phyloP scores from a whole-genome alignment of 345 rosid genomes.

The Eutrema heterophyllum region DNA sequence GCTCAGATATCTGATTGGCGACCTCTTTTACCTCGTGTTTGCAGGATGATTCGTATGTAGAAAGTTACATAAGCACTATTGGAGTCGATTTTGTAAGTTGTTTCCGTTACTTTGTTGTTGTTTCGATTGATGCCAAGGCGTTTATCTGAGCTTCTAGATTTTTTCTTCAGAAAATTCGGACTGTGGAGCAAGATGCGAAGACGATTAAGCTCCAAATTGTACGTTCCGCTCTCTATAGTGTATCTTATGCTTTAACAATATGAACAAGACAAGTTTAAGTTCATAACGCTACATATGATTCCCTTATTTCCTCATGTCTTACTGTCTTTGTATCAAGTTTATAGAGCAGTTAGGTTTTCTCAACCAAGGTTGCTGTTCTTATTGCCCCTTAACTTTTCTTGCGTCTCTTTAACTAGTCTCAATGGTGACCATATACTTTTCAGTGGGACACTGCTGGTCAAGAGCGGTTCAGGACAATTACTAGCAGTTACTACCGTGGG shows the following conservation, averaged over 20 bases:
- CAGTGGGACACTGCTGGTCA: slow-evolving; percentile 99
- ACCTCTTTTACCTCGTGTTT: background rate
- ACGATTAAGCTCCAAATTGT: slow-evolving; percentile 84
- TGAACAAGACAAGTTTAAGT: background rate
- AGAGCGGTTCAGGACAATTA: slow-evolving; percentile 92
- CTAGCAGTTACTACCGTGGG: slow-evolving; percentile 97
- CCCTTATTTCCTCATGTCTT: background rate
- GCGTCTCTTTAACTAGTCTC: background rate
- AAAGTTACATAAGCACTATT: slow-evolving; percentile 80
- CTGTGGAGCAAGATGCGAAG: slow-evolving; percentile 91
- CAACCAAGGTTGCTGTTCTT: background rate
- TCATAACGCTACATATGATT: background rate
- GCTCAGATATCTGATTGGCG: background rate
- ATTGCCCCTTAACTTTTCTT: background rate
- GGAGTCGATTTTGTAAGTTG: slow-evolving; percentile 79
- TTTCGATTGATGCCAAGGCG: background rate
- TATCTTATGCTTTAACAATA: background rate
- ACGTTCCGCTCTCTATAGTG: slow-evolving; percentile 12
- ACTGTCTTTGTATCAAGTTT: background rate
- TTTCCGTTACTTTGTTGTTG: background rate
- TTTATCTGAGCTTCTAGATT: slow-evolving; percentile 3
- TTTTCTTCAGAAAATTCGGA: slow-evolving; percentile 63
- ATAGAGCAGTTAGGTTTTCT: background rate
- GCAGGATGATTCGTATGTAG: slow-evolving; percentile 80
- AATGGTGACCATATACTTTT: background rate